phyloP scores from a whole-genome alignment of 495 filamentous ascomycete genomes.

The Aspergillus conjunctus region DNA sequence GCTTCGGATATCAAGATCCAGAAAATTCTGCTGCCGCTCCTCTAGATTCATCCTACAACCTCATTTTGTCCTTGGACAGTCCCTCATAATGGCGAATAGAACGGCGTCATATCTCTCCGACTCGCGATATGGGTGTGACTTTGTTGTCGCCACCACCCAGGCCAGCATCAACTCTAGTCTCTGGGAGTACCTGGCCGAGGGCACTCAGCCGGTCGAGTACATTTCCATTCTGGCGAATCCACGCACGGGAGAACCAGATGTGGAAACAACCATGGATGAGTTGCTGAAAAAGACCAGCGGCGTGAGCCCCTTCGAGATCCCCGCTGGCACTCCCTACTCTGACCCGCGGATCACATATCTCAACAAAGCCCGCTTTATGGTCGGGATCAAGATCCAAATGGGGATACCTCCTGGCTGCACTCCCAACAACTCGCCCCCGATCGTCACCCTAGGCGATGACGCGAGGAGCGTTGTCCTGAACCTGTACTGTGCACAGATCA shows the following conservation, averaged over 20 bases:
- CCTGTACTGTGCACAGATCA: slow-evolving; percentile 15
- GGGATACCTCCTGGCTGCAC: slow-evolving; percentile 6
- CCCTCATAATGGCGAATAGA: neutral
- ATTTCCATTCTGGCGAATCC: slow-evolving; percentile 9
- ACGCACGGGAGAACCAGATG: neutral
- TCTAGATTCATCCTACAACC: neutral
- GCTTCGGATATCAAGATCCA: neutral
- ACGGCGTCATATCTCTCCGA: slow-evolving; percentile 9
- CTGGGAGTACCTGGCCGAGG: slow-evolving; percentile 3
- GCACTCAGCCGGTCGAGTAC: slow-evolving; percentile 6
- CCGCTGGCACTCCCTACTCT: neutral
- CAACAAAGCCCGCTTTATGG: neutral
- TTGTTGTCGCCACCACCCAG: slow-evolving; percentile 22
- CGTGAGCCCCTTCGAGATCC: slow-evolving; percentile 16
- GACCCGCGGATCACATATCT: neutral
- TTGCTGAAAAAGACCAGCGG: neutral
- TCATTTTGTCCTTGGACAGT: neutral
- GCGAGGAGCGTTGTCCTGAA: slow-evolving; percentile 10
- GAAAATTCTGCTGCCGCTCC: too few species aligned
- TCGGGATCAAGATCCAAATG: slow-evolving; percentile 11
- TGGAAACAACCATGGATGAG: slow-evolving; percentile 8
- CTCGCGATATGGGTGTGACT: slow-evolving; percentile 15
- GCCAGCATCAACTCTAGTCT: slow-evolving; percentile 19
- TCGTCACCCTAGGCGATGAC: slow-evolving; percentile 8
- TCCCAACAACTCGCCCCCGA: neutral